Base-by-base conservation (phyloP, 2,329 filamentous ascomycete genomes). In the Fusarium metavorans region DNA sequence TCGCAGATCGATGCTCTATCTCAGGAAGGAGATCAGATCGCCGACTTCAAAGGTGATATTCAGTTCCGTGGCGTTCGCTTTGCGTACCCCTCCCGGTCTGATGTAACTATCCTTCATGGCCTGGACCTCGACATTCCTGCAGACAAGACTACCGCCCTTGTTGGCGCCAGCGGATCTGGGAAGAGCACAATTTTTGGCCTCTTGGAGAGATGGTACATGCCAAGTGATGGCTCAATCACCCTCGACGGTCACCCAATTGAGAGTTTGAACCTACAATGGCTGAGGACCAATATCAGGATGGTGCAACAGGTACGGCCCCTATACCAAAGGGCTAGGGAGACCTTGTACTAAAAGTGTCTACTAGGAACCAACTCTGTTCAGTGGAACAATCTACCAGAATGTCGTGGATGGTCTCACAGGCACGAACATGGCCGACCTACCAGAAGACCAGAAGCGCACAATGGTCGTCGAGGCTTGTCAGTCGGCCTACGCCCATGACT, bases 151-250 rank as follows among this genome's bases (percentile, higher is more conserved):
- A 90, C 88, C 1, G 89, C 89, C 3, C 83, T 91, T 6, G 88
- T 92, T 8, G 90, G 90, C 0, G 82, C 87, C 2, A 90, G 88
- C 23, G 90, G 90, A 0, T 89, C 85, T 5, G 89, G 89, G 0
- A 91, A 91, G 74, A 90, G 87, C 52, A 91, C 89, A 1, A 84
- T 90, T 5, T 85, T 91, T 7, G 87, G 87, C 0, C 80, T 92
- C 3, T 74, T 91, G 2, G 89, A 91, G 76, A 80, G 91, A 9
- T 92, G 91, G 85, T 93, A 92, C 72, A 83, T 88, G 45, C 84
- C 87, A 0, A 82, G 80, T 0, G 80, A 82, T 0, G 88, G 88
- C 0, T 75, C 75, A 1, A 85, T 90, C 27, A 80, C 78, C 1
- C 79, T 89, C 2, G 88, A 87, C n/a, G 83, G 81, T 2, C 79